Conservation (phyloP, 805 yeast genomes). For the Metschnikowia baotianmanensis region DNA sequence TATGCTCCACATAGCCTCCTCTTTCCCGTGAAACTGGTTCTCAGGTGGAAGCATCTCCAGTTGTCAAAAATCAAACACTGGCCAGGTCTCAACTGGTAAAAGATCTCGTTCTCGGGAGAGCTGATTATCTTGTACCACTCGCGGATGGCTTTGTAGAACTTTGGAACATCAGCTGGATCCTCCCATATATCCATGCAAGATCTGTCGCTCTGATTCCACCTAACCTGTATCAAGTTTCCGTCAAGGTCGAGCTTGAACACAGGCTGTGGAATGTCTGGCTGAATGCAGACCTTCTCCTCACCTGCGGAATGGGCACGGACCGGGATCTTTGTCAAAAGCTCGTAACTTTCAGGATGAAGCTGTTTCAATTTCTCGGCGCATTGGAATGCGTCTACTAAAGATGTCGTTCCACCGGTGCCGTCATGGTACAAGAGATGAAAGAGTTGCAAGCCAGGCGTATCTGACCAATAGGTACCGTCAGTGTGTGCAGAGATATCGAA, state of each 20-base stretch:
- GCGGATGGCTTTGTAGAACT: slow-evolving; percentile 55
- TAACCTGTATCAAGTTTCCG: slow-evolving; percentile 56
- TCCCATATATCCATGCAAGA: slow-evolving; percentile 54
- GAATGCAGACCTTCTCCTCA: slow-evolving; percentile 59
- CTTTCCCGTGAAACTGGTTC: slow-evolving; percentile 64
- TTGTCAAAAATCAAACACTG: slow-evolving; percentile 67
- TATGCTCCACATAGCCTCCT: slow-evolving; percentile 75
- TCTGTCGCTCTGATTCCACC: slow-evolving; percentile 73
- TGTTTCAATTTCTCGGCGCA: slow-evolving; percentile 51
- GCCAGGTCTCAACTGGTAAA: slow-evolving; percentile 60
- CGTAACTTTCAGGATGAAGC: slow-evolving; percentile 49
- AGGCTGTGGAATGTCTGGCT: slow-evolving; percentile 55
- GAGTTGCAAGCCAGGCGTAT: slow-evolving; percentile 68
- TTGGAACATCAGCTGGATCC: slow-evolving; percentile 48
- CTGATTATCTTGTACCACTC: slow-evolving; percentile 55
- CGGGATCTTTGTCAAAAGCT: slow-evolving; percentile 46
- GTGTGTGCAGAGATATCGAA: slow-evolving; percentile 64
- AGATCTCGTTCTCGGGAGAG: slow-evolving; percentile 48
- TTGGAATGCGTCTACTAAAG: slow-evolving; percentile 63
- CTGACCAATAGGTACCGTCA: slow-evolving; percentile 74
- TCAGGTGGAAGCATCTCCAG: slow-evolving; percentile 70
- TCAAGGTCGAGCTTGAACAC: slow-evolving; percentile 51
- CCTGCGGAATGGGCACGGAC: slow-evolving; percentile 78
- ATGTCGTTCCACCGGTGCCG: slow-evolving; percentile 65
- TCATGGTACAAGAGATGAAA: slow-evolving; percentile 65